Evolutionary conservation across 1,139 yeast species (phyloP).

Genomic region (Lodderomyces theae): DNA sequence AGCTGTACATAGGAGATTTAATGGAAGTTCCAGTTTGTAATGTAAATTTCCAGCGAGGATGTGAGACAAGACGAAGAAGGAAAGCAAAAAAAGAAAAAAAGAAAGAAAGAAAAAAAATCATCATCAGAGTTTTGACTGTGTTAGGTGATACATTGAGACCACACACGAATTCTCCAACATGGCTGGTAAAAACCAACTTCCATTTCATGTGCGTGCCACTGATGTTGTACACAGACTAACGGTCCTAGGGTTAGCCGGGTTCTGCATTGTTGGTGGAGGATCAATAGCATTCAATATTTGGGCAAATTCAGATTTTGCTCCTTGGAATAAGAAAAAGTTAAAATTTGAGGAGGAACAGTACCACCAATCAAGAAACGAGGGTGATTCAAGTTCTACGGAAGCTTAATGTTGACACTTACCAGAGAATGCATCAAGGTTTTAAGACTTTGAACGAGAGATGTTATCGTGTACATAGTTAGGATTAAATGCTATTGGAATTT

Average conservation of each 20-base stretch:
- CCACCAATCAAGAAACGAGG: conserved; percentile 23
- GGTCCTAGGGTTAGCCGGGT: conserved; percentile 72
- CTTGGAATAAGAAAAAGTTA: conserved; percentile 42
- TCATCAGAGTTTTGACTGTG: no score
- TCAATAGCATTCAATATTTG: conserved; percentile 63
- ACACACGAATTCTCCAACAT: conserved; percentile 16
- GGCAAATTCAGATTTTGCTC: conserved; percentile 50
- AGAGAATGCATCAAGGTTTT: no score
- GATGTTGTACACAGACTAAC: conserved; percentile 83
- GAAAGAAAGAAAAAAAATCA: neutral
- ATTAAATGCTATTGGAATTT: neutral
- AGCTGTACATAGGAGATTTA: conserved; percentile 4
- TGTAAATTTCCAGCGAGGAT: neutral
- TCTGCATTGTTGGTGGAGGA: conserved; percentile 48
- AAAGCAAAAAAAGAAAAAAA: neutral
- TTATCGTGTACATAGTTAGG: conserved; percentile 3
- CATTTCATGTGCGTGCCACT: conserved; percentile 54
- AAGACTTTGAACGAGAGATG: no score
- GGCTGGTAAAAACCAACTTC: conserved; percentile 31
- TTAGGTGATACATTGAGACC: no score
- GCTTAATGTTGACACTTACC: no score
- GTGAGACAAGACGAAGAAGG: no score
- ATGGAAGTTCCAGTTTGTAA: no score
- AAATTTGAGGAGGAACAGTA: conserved; percentile 34
- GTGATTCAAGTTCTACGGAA: conserved; percentile 5